Percentiles rank a stretch among this genome's conserved stretches.
phyloP scores from a whole-genome alignment of 306 rosid genomes.

The Mimosa pudica region DNA sequence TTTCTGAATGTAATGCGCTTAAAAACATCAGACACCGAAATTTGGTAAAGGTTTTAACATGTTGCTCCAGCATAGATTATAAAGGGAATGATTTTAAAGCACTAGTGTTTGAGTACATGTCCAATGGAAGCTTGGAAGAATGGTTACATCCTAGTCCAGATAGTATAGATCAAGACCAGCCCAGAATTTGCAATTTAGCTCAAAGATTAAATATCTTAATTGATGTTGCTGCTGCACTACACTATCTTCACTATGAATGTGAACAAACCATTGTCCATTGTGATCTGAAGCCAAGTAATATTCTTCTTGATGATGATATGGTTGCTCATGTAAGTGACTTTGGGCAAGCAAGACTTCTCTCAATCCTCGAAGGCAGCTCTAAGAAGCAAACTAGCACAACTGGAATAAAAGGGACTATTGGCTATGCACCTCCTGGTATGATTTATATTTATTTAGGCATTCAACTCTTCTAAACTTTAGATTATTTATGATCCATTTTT shows the following conservation, averaged over 20 bases:
- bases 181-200: not conserved
- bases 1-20: slow-evolving; percentile 31
- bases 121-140: not conserved
- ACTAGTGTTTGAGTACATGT: not conserved
- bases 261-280: not conserved
- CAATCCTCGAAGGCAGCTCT: not conserved
- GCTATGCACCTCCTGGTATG: not conserved
- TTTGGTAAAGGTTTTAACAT: slow-evolving; percentile 15
- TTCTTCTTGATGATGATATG: not conserved
- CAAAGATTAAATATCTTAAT: slow-evolving; percentile 11
- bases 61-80: not conserved
- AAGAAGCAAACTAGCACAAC: not conserved
- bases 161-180: not conserved
- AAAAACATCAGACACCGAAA: slow-evolving; percentile 26
- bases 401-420: not conserved
- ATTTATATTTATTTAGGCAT: too few relatives aligned
- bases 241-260: not conserved
- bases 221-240: not conserved
- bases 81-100: not conserved
- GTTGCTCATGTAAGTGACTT: not conserved
- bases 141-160: not conserved
- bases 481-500: too few relatives aligned
- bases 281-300: not conserved
- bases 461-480: not conserved
- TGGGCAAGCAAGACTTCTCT: not conserved